Conservation (phyloP, 129 eudicot genomes). For the Flaveria linearis region DNA sequence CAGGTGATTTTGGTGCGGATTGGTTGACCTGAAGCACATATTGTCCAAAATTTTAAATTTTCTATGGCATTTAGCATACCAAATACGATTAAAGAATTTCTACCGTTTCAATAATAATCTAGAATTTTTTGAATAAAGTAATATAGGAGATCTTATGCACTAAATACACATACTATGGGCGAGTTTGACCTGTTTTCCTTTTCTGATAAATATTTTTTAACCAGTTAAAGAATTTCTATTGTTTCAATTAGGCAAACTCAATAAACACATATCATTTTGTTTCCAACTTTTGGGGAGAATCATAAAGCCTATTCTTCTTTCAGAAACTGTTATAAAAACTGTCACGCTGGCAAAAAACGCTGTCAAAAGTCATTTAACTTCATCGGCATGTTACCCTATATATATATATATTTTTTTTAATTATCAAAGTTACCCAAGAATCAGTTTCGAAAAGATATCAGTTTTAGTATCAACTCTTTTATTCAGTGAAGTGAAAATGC, state of each 20-base stretch:
- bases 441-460: background rate
- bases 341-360: background rate
- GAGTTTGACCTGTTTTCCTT: no score
- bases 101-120: background rate
- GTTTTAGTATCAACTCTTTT: background rate
- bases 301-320: background rate
- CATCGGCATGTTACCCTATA: background rate
- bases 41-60: background rate
- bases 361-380: background rate
- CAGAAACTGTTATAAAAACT: no score
- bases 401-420: no score
- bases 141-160: no score
- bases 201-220: no score
- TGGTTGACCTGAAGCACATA: background rate
- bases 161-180: no score
- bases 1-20: background rate
- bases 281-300: background rate
- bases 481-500: background rate
- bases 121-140: background rate
- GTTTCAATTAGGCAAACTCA: background rate
- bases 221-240: no score
- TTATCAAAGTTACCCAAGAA: background rate
- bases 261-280: background rate
- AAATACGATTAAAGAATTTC: no score
- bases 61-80: background rate